Percentiles rank a stretch among this genome's conserved stretches.
These are phyloP conservation scores for Holtermanniella nyarrowii DNA, from an alignment of 768 basidiomycete species.

Conservation along the genomic window DNA sequence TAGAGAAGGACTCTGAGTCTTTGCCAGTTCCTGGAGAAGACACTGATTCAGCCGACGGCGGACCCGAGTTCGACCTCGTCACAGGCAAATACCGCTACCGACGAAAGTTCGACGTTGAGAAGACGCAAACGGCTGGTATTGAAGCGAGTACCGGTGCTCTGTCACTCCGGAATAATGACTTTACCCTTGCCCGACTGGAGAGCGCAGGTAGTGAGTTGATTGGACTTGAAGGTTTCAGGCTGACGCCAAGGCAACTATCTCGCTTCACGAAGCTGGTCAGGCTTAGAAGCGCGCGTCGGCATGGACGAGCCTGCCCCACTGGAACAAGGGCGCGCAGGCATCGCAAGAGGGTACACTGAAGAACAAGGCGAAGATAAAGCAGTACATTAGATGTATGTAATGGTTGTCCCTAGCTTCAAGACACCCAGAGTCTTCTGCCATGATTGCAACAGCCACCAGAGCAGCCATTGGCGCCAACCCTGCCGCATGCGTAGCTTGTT, in stretches of 20 bases:
- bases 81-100: constrained; percentile 72
- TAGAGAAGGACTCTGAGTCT: constrained; percentile 23
- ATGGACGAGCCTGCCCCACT: constrained; percentile 68
- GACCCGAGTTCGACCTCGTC: constrained; percentile 71
- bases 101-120: constrained; percentile 13
- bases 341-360: constrained; percentile 69
- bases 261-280: constrained; percentile 62
- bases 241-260: constrained; percentile 55
- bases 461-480: constrained; percentile 16
- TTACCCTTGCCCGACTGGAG: constrained; percentile 51
- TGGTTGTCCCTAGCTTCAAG: constrained; percentile 31
- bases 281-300: constrained; percentile 66
- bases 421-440: constrained; percentile 21
- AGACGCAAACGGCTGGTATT: constrained; percentile 6
- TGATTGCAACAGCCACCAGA: constrained; percentile 24
- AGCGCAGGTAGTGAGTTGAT: constrained; percentile 63
- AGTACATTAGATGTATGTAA: constrained; percentile 22
- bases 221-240: no score
- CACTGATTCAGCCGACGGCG: constrained; percentile 53
- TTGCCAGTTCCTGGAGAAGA: no score
- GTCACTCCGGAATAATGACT: constrained; percentile 56
- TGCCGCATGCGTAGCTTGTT: not conserved
- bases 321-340: constrained; percentile 81
- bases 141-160: constrained; percentile 44
- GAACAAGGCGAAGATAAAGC: constrained; percentile 44